Conservation (phyloP, 306 rosid species). For the Canavalia gladiata region DNA sequence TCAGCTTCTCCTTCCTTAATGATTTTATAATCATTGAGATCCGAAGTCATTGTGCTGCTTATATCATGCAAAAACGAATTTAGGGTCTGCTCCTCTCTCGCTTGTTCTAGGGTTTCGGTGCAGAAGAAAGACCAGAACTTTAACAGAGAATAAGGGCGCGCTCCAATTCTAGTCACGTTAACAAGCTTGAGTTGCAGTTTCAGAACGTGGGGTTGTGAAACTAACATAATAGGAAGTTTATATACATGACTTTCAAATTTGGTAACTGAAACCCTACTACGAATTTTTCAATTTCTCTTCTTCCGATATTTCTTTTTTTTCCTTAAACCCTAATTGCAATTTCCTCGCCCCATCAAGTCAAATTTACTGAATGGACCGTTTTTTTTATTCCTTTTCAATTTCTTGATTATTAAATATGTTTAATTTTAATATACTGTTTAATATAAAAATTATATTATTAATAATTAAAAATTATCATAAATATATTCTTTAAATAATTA, state of each 20-base stretch:
- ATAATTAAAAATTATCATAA: too few relatives aligned
- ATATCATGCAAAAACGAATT: constrained; percentile 54
- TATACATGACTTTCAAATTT: constrained; percentile 35
- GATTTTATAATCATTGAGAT: constrained; percentile 73
- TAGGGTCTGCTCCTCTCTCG: constrained; percentile 36
- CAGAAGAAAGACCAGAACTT: constrained; percentile 12
- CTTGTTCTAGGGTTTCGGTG: neutral
- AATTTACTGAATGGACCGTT: too few relatives aligned
- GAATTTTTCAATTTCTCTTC: neutral
- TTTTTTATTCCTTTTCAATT: too few relatives aligned
- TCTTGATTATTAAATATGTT: too few relatives aligned
- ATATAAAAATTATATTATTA: too few relatives aligned
- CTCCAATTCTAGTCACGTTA: neutral
- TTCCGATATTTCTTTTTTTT: neutral
- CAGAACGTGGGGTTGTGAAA: constrained; percentile 30
- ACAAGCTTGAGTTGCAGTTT: constrained; percentile 44
- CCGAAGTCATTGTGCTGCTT: constrained; percentile 65
- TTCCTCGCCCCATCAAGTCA: neutral
- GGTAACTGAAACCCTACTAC: constrained; percentile 52
- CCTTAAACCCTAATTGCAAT: constrained; percentile 20
- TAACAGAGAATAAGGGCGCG: constrained; percentile 11
- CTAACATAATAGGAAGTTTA: constrained; percentile 8
- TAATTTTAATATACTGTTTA: too few relatives aligned
- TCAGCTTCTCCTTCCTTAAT: constrained; percentile 99
- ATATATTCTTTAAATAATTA: too few relatives aligned